Base-by-base conservation (phyloP, 306 rosid species). In the Malus sieversii region DNA sequence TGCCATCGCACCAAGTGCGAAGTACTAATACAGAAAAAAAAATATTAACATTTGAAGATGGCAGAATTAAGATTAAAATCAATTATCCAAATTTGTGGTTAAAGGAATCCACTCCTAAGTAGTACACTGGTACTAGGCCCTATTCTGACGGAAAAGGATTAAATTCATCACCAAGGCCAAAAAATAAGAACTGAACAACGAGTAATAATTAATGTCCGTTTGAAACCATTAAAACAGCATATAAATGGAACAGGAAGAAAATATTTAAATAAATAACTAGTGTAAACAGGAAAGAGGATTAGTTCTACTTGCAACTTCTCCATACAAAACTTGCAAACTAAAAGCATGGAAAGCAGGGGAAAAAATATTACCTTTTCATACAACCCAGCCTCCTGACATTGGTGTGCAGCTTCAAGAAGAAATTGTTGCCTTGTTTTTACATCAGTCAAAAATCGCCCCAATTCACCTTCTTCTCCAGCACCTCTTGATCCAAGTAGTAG, bases 401-500 rank as follows among this genome's bases (percentile, higher is more conserved):
- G 93, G 82, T 84, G 82, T 76, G 99, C 97, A 77, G 97, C 96
- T 87, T 95, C 99, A 79, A 87, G 85, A 83, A 95, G 75, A 85
- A 92, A 95, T 51, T 92, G 99, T 74, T 87, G 89, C 83, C 99
- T 92, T 71, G 90, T 77, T 63, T 90, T 88, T 33, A 76, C 73
- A 80, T 95, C 99, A 73, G 83, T 77, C 77, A 95, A 82, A 86
- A 92, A 95, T 76, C 96, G 88, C 42, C 87, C 85, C 77, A 95
- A 82, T 81, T 95, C 91, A 81, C 99, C 97, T 89, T 92, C 98
- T 87, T 92, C 99, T 69, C 97, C 99, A 18, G 92, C 74, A 75
- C 97, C 97, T 76, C 99, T 89, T 76, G 96, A 78, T 77, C 99
- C 99, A 82, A 95, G 97, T 76, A 95, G 79, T 67, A 95, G 93